Evolutionary conservation across 2,329 filamentous ascomycete genomes (phyloP).

Genomic region (Aspergillus sp.): DNA sequence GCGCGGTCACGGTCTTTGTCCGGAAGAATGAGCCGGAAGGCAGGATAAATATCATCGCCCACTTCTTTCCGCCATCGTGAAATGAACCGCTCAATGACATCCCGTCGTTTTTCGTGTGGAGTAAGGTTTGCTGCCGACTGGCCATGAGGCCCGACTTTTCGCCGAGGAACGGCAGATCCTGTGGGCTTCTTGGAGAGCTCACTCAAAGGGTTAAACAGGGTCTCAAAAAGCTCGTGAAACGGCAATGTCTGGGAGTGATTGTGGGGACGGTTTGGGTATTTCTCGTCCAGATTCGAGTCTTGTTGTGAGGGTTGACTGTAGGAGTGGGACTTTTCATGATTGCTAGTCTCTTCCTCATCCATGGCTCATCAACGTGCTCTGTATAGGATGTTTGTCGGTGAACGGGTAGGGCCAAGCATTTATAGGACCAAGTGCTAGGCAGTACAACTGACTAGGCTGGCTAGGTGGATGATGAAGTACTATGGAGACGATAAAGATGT

Average conservation of each 20-base stretch:
- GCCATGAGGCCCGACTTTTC: constrained; percentile 63
- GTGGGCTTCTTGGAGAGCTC: constrained; percentile 75
- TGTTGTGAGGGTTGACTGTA: not conserved
- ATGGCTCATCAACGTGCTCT: not conserved
- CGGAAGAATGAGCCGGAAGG: constrained; percentile 84
- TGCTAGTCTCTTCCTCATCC: not conserved
- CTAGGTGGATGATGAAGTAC: too few species aligned
- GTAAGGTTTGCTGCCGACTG: constrained; percentile 53
- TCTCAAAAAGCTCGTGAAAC: constrained; percentile 76
- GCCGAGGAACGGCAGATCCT: constrained; percentile 57
- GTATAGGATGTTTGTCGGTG: too few species aligned
- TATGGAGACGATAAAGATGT: too few species aligned
- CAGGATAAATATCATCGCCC: constrained; percentile 90
- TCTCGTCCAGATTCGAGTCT: constrained; percentile 40
- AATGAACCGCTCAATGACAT: constrained; percentile 85
- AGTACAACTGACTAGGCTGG: too few species aligned
- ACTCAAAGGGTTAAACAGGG: constrained; percentile 77
- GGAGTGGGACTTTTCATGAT: not conserved
- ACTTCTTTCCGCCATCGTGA: constrained; percentile 83
- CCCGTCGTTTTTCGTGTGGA: constrained; percentile 74
- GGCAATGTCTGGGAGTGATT: constrained; percentile 78
- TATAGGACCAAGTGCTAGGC: too few species aligned
- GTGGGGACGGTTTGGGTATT: constrained; percentile 75
- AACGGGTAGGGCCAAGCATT: too few species aligned
- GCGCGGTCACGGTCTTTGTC: constrained; percentile 90